Conservation (phyloP, 768 basidiomycete species). For the Russula earlei region DNA sequence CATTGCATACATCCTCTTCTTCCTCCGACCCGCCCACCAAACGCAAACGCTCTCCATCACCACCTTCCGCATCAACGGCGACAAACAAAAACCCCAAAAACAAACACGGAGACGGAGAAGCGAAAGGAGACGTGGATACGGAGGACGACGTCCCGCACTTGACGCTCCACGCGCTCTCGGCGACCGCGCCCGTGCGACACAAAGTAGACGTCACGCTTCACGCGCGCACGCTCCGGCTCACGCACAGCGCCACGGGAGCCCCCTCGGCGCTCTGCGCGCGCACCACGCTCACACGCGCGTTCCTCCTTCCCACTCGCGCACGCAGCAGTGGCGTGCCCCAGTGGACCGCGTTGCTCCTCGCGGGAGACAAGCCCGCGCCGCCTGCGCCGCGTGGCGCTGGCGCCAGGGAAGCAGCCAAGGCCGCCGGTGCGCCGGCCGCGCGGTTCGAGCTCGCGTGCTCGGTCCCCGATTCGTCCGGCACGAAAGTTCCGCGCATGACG, state of each 20-base stretch:
- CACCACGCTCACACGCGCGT: conserved; percentile 42
- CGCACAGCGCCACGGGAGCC: conserved; percentile 39
- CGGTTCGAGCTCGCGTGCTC: conserved; percentile 19
- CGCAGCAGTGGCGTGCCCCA: conserved; percentile 48
- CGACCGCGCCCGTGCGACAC: conserved; percentile 67
- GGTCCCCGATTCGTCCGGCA: conserved; percentile 22
- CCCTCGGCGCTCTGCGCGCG: conserved; percentile 45
- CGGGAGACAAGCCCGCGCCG: conserved; percentile 38
- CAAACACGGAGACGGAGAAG: not conserved
- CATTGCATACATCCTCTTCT: not conserved
- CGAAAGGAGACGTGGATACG: conserved; percentile 1
- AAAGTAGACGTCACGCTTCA: conserved; percentile 61
- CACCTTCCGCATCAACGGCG: not conserved
- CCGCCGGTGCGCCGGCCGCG: not conserved
- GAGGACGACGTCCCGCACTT: conserved; percentile 36
- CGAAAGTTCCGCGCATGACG: conserved; percentile 28
- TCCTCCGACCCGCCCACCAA: not conserved
- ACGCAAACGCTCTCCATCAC: conserved; percentile 7
- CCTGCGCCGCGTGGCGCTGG: not conserved
- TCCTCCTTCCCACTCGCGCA: conserved; percentile 66
- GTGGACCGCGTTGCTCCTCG: conserved; percentile 61
- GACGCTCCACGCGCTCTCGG: conserved; percentile 55
- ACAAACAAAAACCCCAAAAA: conserved; percentile 9
- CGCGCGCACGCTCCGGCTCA: conserved; percentile 40
- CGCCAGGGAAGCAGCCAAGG: conserved; percentile 26